These are phyloP conservation scores for Hamigera avellanea DNA, from an alignment of 495 filamentous ascomycete genomes.

Conservation along the genomic window DNA sequence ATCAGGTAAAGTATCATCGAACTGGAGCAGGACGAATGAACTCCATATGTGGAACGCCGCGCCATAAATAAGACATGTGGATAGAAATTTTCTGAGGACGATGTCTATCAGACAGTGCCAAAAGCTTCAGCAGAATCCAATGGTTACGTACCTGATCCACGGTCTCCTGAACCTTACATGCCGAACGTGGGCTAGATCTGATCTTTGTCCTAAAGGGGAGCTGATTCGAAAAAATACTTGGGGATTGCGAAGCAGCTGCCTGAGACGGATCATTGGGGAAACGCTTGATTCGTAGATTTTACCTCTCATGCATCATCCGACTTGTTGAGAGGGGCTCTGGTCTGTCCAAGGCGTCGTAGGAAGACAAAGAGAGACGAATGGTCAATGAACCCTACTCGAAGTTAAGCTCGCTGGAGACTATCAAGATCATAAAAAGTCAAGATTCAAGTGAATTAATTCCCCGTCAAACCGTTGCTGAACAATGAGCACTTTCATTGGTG, in stretches of 20 bases:
- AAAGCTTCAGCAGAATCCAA: too few species aligned
- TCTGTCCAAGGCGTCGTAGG: too few species aligned
- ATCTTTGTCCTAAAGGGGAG: constrained; percentile 7
- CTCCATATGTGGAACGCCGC: constrained; percentile 28
- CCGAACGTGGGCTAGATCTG: constrained; percentile 14
- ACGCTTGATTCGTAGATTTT: not conserved
- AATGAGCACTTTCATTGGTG: constrained; percentile 1
- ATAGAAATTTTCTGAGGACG: constrained; percentile 17
- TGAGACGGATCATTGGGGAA: constrained; percentile 27
- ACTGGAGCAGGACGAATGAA: constrained; percentile 26
- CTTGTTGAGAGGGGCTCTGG: too few species aligned
- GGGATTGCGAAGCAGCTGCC: constrained; percentile 18
- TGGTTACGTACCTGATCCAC: constrained; percentile 23
- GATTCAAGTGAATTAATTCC: too few species aligned
- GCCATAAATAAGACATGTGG: constrained; percentile 21
- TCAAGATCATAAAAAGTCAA: too few species aligned
- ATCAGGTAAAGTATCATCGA: constrained; percentile 22
- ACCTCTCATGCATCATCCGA: not conserved
- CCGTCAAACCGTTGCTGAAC: too few species aligned
- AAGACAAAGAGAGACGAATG: too few species aligned
- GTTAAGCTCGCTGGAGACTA: too few species aligned
- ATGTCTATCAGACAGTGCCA: constrained; percentile 5
- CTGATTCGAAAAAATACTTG: constrained; percentile 14
- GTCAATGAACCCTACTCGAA: too few species aligned
- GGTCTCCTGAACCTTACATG: constrained; percentile 29